phyloP scores from a whole-genome alignment of 768 basidiomycete species.

The Tylopilus sp. region DNA sequence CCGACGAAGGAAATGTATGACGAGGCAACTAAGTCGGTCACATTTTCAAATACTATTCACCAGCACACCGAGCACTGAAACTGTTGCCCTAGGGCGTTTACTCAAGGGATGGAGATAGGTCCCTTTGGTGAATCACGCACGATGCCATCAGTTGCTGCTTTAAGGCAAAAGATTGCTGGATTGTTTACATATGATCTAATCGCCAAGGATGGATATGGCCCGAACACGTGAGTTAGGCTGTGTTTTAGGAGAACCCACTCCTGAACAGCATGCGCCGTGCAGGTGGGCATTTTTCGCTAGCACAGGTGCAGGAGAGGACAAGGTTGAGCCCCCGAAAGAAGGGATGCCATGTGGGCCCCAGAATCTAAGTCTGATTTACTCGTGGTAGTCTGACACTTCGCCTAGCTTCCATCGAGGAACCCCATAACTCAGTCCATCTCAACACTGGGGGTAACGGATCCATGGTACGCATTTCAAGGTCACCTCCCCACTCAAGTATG shows the following conservation, averaged over 20 bases:
- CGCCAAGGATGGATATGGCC: conserved; percentile 6
- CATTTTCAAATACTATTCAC: no score
- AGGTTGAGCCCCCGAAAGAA: conserved; percentile 1
- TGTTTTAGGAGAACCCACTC: background rate
- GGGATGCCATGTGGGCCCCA: conserved; percentile 3
- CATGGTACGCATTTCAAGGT: conserved; percentile 6
- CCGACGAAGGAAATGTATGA: conserved; percentile 13
- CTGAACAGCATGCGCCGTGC: background rate
- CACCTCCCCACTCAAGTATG: background rate
- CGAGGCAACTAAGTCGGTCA: conserved; percentile 8
- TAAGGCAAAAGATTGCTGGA: conserved; percentile 13
- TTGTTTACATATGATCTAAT: conserved; percentile 17
- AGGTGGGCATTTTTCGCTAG: conserved; percentile 21
- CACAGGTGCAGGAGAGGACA: background rate
- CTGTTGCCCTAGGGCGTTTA: conserved; percentile 3
- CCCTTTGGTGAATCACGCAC: no score
- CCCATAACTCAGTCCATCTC: conserved; percentile 16
- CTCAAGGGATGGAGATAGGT: background rate
- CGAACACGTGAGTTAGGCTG: conserved; percentile 14
- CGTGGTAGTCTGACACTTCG: background rate
- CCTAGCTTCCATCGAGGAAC: conserved; percentile 15
- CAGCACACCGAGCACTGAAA: background rate
- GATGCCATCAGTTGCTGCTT: conserved; percentile 7
- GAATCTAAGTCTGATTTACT: no score
- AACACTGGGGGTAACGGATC: conserved; percentile 12